These are phyloP conservation scores for Leccinum fibrillosum DNA, from an alignment of 768 basidiomycete species.

Conservation along the genomic window DNA sequence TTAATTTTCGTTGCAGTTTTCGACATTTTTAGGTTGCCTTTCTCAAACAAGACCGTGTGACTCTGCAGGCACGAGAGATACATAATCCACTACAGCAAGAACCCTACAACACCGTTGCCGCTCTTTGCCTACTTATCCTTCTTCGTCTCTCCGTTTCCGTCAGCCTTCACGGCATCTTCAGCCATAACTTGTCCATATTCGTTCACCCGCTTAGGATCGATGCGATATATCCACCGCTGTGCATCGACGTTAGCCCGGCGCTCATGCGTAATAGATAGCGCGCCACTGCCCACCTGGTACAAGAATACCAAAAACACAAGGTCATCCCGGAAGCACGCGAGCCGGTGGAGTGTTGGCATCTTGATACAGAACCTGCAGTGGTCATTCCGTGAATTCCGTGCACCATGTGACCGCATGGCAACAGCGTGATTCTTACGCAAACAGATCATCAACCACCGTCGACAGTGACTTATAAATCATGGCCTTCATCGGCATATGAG, in stretches of 20 bases:
- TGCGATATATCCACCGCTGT: slow-evolving; percentile 95
- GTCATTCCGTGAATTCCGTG: slow-evolving; percentile 13
- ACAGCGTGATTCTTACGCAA: slow-evolving; percentile 56
- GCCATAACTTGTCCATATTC: slow-evolving; percentile 89
- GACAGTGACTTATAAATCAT: slow-evolving; percentile 95
- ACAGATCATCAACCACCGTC: slow-evolving; percentile 89
- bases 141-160: slow-evolving; percentile 48
- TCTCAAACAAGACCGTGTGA: not conserved
- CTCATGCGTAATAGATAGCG: slow-evolving; percentile 5
- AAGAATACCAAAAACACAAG: slow-evolving; percentile 89
- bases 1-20: slow-evolving; percentile 7
- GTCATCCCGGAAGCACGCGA: slow-evolving; percentile 89
- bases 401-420: slow-evolving; percentile 13
- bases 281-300: slow-evolving; percentile 67
- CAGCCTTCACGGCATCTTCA: slow-evolving; percentile 40
- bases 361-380: slow-evolving; percentile 80
- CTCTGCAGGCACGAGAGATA: slow-evolving; percentile 10
- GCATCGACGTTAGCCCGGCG: slow-evolving; percentile 7
- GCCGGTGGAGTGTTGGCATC: slow-evolving; percentile 92
- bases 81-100: not conserved
- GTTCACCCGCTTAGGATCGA: slow-evolving; percentile 93
- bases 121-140: slow-evolving; percentile 44
- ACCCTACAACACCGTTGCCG: slow-evolving; percentile 4
- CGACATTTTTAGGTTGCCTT: slow-evolving; percentile 8
- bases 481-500: slow-evolving; percentile 98